Evolutionary conservation across 768 basidiomycete genomes (phyloP).

Genomic region (Boletus pseudopeckii): DNA sequence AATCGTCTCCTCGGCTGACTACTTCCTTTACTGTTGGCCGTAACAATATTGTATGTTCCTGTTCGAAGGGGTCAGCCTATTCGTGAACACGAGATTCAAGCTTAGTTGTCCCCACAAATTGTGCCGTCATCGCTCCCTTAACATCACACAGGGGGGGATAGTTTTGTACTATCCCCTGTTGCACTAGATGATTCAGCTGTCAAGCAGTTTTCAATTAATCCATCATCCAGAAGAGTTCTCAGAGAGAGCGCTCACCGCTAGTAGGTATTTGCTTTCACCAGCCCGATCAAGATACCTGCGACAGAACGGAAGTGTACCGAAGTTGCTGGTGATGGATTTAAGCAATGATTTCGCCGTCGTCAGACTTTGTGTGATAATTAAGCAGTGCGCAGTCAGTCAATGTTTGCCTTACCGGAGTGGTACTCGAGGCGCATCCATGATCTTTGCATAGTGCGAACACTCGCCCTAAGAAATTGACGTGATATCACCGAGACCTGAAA

Average conservation of each 20-base stretch:
- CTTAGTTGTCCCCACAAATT: constrained; percentile 57
- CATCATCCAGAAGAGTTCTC: background rate
- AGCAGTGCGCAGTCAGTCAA: background rate
- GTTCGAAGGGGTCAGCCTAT: constrained; percentile 11
- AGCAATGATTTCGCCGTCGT: constrained; percentile 83
- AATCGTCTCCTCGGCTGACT: constrained; percentile 82
- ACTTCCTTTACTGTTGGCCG: constrained; percentile 85
- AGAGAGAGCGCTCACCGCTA: constrained; percentile 58
- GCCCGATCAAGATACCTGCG: constrained; percentile 89
- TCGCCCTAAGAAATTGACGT: constrained; percentile 58
- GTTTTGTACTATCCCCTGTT: constrained; percentile 82
- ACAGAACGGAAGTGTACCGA: constrained; percentile 95
- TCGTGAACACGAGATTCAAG: background rate
- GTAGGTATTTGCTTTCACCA: constrained; percentile 90
- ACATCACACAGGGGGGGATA: constrained; percentile 92
- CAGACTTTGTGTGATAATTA: constrained; percentile 46
- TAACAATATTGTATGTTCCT: constrained; percentile 85
- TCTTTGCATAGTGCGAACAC: constrained; percentile 88
- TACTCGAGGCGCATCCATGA: constrained; percentile 64
- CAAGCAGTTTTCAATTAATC: background rate
- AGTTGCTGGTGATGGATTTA: constrained; percentile 85
- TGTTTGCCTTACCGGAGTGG: constrained; percentile 59
- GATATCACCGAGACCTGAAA: background rate
- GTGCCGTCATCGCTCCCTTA: constrained; percentile 87
- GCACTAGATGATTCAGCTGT: constrained; percentile 86